A percentile compares a stretch with the other conserved stretches of the same genome.
Conservation (phyloP, 2,329 filamentous ascomycete species). For the Plenodomus biglobosus region DNA sequence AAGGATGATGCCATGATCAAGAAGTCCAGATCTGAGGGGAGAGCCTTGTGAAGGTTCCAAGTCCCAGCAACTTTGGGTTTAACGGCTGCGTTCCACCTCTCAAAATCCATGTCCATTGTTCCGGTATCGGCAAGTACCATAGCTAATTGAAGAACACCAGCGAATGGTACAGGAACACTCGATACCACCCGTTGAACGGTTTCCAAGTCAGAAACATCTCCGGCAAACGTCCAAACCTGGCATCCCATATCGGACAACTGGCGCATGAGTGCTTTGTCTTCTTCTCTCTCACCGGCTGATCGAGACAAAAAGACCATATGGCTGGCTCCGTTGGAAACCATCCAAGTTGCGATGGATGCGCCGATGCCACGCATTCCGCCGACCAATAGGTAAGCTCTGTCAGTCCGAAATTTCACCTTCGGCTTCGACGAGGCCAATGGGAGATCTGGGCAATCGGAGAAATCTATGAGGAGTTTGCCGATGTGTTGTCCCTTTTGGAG, state of each 20-base stretch:
- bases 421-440: not conserved
- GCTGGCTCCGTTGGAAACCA: slow-evolving; percentile 17
- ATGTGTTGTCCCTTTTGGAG: slow-evolving; percentile 13
- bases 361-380: slow-evolving; percentile 24
- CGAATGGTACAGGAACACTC: slow-evolving; percentile 4
- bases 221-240: not conserved
- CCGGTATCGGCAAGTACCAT: slow-evolving; percentile 11
- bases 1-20: slow-evolving; percentile 20
- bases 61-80: slow-evolving; percentile 37
- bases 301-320: slow-evolving; percentile 14
- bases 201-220: not conserved
- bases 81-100: slow-evolving; percentile 3
- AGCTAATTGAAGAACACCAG: slow-evolving; percentile 16
- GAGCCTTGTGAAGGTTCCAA: slow-evolving; percentile 23
- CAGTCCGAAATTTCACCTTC: not conserved
- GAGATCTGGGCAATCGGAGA: not conserved
- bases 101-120: slow-evolving; percentile 8
- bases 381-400: slow-evolving; percentile 16
- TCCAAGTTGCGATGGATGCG: slow-evolving; percentile 13
- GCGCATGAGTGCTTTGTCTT: not conserved
- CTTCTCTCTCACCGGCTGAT: not conserved
- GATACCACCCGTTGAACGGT: not conserved
- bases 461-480: slow-evolving; percentile 4
- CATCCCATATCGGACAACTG: slow-evolving; percentile 5
- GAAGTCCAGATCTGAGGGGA: slow-evolving; percentile 15